Percentiles rank a stretch among this genome's conserved stretches.
These are phyloP conservation scores for Albophoma yamanashiensis DNA, from an alignment of 2,329 filamentous ascomycete species.

Conservation along the genomic window DNA sequence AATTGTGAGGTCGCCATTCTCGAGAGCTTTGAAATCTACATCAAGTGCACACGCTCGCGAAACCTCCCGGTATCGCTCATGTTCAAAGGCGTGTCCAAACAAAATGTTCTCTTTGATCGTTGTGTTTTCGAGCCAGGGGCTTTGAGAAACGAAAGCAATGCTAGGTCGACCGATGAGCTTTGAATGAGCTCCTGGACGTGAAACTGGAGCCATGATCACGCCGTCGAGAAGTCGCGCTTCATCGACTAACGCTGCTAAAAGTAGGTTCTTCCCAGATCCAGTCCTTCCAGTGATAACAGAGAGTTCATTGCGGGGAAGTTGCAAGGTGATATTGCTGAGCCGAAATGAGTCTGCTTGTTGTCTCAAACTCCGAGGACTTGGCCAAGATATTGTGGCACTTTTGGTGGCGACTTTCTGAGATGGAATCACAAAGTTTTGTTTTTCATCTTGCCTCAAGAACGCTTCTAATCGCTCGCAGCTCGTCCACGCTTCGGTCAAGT, in stretches of 20 bases:
- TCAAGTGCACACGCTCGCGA: background rate
- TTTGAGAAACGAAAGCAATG: background rate
- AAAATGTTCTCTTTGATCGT: background rate
- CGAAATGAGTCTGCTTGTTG: background rate
- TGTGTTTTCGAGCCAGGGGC: background rate
- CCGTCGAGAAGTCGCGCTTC: background rate
- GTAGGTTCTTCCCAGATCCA: background rate
- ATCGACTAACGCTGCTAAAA: background rate
- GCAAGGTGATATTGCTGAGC: background rate
- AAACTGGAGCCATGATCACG: background rate
- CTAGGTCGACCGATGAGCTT: background rate
- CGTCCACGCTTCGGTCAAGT: background rate
- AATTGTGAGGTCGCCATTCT: background rate
- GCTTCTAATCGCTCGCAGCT: background rate
- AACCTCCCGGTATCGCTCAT: background rate
- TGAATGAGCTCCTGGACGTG: background rate
- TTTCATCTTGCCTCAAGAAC: background rate
- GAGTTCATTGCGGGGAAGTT: background rate
- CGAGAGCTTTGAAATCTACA: background rate
- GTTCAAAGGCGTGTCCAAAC: background rate
- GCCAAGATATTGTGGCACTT: background rate
- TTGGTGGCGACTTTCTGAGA: background rate
- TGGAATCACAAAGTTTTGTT: background rate
- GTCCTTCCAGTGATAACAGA: background rate
- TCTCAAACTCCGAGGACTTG: background rate